Evolutionary conservation across 495 filamentous ascomycete genomes (phyloP), one percentile per base, ranked within the genome.

Genomic region (Apodospora peruviana): DNA sequence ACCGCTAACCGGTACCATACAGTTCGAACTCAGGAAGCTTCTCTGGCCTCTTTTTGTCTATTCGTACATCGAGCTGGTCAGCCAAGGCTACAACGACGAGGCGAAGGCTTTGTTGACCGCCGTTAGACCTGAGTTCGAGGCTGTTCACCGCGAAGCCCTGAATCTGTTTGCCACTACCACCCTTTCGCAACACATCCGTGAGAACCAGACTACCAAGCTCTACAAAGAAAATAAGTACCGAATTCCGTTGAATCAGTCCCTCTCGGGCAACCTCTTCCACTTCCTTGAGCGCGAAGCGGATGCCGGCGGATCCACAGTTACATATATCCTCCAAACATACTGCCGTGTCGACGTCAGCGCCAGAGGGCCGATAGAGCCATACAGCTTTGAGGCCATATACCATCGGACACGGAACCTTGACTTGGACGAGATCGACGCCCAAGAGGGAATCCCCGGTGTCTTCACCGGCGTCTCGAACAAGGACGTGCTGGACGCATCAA

Each of bases 21-120:
- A 91, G 85, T 87, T 88, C n/a, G 93, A 97, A 64, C 77, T 98
- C 1, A 69, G 76, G 44, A 87, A 91, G 37, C 71, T 97, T 10
- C 71, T 91, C 21, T 98, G 90, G 87, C 94, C 93, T 1, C 69
- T 94, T 0, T 97, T 96, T 59, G 86, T 96, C 18, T 91, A 98
- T 67, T 93, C 90, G 0, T 96, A 87, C 58, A 67, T 97, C 5
- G 79, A 88, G 53, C 82, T 96, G 40, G 77, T 91, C n/a, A 71
- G 69, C n/a, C 82, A 88, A 10, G 82, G 78, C 50, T 86, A 85
- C 53, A 68, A 74, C 17, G 79, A 77, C 29, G 88, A 95, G 43
- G 81, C 81, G 12, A 78, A 85, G 51, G 65, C 75, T 3, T 89
- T 94, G 55, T 84, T 95, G 42, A 71, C 79, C 20, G 61, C 73